These are phyloP conservation scores for Panicum hallii DNA, from an alignment of 202 grass and related monocot genomes.

Conservation along the genomic window DNA sequence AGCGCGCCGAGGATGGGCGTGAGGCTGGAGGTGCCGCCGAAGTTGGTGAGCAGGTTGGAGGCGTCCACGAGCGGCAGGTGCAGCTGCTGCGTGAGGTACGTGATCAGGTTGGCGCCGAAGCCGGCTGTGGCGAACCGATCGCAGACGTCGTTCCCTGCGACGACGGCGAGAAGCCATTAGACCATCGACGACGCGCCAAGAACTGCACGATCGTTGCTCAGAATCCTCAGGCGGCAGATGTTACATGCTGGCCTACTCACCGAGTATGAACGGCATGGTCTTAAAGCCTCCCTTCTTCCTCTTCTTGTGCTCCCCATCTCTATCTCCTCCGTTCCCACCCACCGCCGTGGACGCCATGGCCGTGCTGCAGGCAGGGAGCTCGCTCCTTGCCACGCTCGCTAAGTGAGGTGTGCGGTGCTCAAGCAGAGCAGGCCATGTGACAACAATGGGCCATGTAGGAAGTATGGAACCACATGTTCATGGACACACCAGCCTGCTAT, in stretches of 20 bases:
- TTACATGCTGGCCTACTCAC: constrained; percentile 14
- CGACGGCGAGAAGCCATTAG: background rate
- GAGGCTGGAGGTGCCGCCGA: constrained; percentile 65
- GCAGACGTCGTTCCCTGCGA: constrained; percentile 67
- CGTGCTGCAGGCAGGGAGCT: background rate
- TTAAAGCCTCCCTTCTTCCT: constrained; percentile 42
- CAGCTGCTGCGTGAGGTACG: constrained; percentile 70
- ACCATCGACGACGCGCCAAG: background rate
- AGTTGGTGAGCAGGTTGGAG: constrained; percentile 69
- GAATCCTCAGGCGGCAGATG: background rate
- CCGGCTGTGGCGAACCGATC: constrained; percentile 60
- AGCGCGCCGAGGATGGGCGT: constrained; percentile 64
- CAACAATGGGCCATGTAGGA: background rate
- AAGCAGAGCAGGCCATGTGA: background rate
- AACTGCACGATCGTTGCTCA: background rate
- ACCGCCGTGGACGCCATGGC: background rate
- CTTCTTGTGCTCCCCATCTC: constrained; percentile 36
- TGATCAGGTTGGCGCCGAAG: constrained; percentile 74
- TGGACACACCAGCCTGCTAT: background rate
- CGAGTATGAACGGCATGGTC: constrained; percentile 58
- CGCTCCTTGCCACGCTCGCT: background rate
- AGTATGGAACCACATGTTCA: constrained; percentile 26
- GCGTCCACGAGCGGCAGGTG: constrained; percentile 71
- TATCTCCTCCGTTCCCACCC: background rate
- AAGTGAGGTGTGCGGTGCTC: background rate